A percentile compares a stretch with the other conserved stretches of the same genome.
Evolutionary conservation across 768 basidiomycete genomes (phyloP).

Genomic region (Boletus huronensis): DNA sequence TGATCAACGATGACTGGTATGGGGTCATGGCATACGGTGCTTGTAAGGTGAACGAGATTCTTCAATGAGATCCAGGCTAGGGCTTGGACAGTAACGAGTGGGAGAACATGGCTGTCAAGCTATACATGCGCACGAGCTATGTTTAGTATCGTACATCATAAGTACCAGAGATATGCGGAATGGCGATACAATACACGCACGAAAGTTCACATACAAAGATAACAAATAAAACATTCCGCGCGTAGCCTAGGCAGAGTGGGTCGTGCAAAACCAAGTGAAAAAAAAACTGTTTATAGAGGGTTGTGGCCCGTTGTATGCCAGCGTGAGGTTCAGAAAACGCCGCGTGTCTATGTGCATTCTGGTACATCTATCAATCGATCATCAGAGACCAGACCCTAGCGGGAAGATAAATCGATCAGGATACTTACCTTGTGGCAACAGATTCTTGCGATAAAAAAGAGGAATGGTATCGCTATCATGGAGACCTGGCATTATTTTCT

Average conservation of each 20-base stretch:
- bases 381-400: background rate
- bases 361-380: constrained; percentile 15
- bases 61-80: background rate
- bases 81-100: constrained; percentile 8
- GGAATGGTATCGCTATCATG: background rate
- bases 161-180: background rate
- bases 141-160: background rate
- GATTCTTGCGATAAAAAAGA: background rate
- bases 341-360: background rate
- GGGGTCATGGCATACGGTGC: background rate
- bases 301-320: background rate
- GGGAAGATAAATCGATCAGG: background rate
- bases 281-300: background rate
- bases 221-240: constrained; percentile 22
- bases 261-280: background rate
- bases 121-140: constrained; percentile 5
- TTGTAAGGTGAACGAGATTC: background rate
- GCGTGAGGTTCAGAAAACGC: background rate
- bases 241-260: background rate
- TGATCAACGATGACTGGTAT: background rate
- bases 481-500: background rate
- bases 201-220: background rate
- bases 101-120: constrained; percentile 24
- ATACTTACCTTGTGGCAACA: background rate
- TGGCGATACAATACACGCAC: background rate